Evolutionary conservation across 192 early-diverging fungal genomes (phyloP).

Genomic region (Spizellomyces sp.): DNA sequence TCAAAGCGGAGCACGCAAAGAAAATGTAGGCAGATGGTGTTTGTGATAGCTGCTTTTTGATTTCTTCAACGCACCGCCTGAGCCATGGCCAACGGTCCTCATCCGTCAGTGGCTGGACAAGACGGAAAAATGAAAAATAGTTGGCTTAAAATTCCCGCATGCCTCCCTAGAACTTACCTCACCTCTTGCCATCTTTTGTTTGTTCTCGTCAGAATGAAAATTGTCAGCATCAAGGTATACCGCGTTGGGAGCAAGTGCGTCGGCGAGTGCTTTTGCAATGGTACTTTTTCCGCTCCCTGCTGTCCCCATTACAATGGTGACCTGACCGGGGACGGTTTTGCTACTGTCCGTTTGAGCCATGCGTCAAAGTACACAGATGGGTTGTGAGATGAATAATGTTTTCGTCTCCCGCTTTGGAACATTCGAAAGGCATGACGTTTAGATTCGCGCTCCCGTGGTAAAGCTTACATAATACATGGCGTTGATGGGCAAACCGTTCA

Average conservation of each 20-base stretch:
- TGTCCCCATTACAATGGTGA: constrained; percentile 64
- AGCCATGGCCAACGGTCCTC: constrained; percentile 68
- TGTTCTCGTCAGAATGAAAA: constrained; percentile 59
- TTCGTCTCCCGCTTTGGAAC: no score
- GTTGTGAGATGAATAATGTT: no score
- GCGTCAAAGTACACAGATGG: no score
- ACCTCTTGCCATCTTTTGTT: constrained; percentile 66
- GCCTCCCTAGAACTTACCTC: constrained; percentile 26
- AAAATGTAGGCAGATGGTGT: constrained; percentile 33
- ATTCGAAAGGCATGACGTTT: no score
- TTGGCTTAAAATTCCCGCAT: no score
- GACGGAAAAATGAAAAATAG: neutral
- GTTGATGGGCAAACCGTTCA: no score
- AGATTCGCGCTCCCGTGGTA: no score
- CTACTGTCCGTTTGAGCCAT: neutral
- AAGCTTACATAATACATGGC: no score
- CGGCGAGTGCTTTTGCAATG: constrained; percentile 47
- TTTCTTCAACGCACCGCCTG: neutral
- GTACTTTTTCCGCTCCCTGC: constrained; percentile 67
- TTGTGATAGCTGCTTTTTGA: neutral
- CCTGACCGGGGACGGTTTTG: neutral
- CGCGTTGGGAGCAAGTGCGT: constrained; percentile 40
- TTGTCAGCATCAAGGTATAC: constrained; percentile 67
- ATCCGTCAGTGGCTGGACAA: constrained; percentile 51
- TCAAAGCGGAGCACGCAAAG: constrained; percentile 68